Evolutionary conservation across 441 rosid species (phyloP).

Genomic region (Manihot esculenta): DNA sequence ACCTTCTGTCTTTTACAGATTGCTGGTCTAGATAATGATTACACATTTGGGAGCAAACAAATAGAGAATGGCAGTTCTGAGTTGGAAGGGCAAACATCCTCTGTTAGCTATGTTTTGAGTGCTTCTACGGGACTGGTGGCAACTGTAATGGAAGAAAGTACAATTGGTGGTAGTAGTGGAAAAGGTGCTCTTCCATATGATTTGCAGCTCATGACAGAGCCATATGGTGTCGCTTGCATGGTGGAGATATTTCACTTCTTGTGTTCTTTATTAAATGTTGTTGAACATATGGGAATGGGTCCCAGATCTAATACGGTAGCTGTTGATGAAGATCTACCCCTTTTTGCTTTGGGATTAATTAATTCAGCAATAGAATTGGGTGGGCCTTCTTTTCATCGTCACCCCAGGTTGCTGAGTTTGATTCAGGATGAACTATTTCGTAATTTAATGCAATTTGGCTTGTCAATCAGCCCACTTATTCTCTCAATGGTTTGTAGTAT

Average conservation of each 20-base stretch:
- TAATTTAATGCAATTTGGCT: slow-evolving; percentile 86
- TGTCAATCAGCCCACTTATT: slow-evolving; percentile 89
- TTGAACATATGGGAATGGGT: slow-evolving; percentile 59
- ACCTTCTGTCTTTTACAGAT: slow-evolving; percentile 38
- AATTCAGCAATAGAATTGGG: slow-evolving; percentile 86
- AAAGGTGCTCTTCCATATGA: slow-evolving; percentile 44
- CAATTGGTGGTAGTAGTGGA: slow-evolving; percentile 36
- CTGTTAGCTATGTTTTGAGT: slow-evolving; percentile 40
- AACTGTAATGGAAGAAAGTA: slow-evolving; percentile 42
- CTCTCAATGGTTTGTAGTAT: slow-evolving; percentile 88
- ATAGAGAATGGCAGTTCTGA: slow-evolving; percentile 59
- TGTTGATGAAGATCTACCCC: slow-evolving; percentile 92
- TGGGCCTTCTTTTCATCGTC: slow-evolving; percentile 58
- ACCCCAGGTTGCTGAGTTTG: slow-evolving; percentile 62
- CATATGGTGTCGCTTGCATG: slow-evolving; percentile 90
- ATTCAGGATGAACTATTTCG: slow-evolving; percentile 81
- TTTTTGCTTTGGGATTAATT: slow-evolving; percentile 86
- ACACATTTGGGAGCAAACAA: slow-evolving; percentile 47
- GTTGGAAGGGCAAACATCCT: slow-evolving; percentile 47
- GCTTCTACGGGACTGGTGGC: slow-evolving; percentile 39
- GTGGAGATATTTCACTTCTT: slow-evolving; percentile 88
- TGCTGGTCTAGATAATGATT: slow-evolving; percentile 51
- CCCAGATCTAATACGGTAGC: slow-evolving; percentile 73
- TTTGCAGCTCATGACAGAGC: slow-evolving; percentile 60
- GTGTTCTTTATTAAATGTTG: slow-evolving; percentile 72